These are phyloP conservation scores for Endoconidiophora polonica DNA, from an alignment of 2,329 filamentous ascomycete genomes.

Conservation along the genomic window DNA sequence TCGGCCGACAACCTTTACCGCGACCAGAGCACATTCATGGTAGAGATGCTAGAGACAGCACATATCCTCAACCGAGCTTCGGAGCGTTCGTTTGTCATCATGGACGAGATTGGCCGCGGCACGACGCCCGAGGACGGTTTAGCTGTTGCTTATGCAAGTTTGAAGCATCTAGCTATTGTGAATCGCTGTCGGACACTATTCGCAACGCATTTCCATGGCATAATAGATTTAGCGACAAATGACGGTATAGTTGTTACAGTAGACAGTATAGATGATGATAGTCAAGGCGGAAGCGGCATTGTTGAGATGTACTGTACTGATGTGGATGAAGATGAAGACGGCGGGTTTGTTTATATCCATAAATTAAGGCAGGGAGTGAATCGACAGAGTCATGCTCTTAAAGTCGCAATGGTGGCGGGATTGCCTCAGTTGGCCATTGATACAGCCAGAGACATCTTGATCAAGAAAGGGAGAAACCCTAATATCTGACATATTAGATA, in stretches of 20 bases:
- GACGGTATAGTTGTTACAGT: constrained; percentile 14
- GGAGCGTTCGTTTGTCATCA: constrained; percentile 74
- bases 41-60: constrained; percentile 96
- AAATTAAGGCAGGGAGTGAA: constrained; percentile 69
- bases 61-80: constrained; percentile 78
- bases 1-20: constrained; percentile 90
- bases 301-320: constrained; percentile 79
- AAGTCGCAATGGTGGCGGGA: constrained; percentile 79
- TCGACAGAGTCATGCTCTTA: constrained; percentile 73
- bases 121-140: constrained; percentile 86
- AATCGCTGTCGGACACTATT: constrained; percentile 74
- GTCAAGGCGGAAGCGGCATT: not conserved
- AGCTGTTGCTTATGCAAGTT: constrained; percentile 74
- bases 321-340: constrained; percentile 53
- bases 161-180: constrained; percentile 64
- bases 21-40: constrained; percentile 97
- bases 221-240: constrained; percentile 49
- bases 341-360: constrained; percentile 75
- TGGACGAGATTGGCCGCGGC: constrained; percentile 93
- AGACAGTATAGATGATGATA: not conserved
- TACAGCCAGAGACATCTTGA: constrained; percentile 45
- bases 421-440: constrained; percentile 56
- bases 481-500: too few relatives aligned
- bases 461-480: not conserved
- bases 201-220: constrained; percentile 81